These are phyloP conservation scores for Kwoniella dendrophila DNA, from an alignment of 768 basidiomycete species.

Conservation along the genomic window DNA sequence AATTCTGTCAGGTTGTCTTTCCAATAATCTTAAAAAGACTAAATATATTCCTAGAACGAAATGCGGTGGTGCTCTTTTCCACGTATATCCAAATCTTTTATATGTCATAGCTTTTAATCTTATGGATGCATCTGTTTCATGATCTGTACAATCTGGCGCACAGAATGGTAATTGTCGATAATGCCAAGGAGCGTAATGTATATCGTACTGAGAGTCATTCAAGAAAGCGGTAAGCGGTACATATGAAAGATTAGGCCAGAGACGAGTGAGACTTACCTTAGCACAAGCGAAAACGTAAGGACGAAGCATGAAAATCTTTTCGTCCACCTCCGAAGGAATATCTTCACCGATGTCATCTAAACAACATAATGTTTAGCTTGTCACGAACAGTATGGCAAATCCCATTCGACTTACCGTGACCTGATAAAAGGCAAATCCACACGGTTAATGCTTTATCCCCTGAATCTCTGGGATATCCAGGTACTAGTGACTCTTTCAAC, in stretches of 20 bases:
- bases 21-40: slow-evolving; percentile 44
- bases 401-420: slow-evolving; percentile 29
- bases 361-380: background rate
- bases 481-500: slow-evolving; percentile 53
- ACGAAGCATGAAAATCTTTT: slow-evolving; percentile 57
- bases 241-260: background rate
- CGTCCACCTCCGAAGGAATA: slow-evolving; percentile 52
- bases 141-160: slow-evolving; percentile 24
- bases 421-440: slow-evolving; percentile 49
- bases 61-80: slow-evolving; percentile 45
- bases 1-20: slow-evolving; percentile 44
- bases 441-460: slow-evolving; percentile 48
- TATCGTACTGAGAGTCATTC: slow-evolving; percentile 40
- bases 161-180: slow-evolving; percentile 47
- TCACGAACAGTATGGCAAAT: background rate
- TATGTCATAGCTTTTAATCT: slow-evolving; percentile 44
- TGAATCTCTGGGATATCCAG: slow-evolving; percentile 55
- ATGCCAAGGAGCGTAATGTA: slow-evolving; percentile 50
- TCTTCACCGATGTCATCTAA: slow-evolving; percentile 43
- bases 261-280: slow-evolving; percentile 44
- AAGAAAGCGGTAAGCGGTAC: background rate
- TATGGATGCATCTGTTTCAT: slow-evolving; percentile 28
- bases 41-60: slow-evolving; percentile 40
- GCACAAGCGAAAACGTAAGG: slow-evolving; percentile 58
- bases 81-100: slow-evolving; percentile 49